Evolutionary conservation across 2,329 filamentous ascomycete species (phyloP).

Genomic region (Colletotrichum sojae): DNA sequence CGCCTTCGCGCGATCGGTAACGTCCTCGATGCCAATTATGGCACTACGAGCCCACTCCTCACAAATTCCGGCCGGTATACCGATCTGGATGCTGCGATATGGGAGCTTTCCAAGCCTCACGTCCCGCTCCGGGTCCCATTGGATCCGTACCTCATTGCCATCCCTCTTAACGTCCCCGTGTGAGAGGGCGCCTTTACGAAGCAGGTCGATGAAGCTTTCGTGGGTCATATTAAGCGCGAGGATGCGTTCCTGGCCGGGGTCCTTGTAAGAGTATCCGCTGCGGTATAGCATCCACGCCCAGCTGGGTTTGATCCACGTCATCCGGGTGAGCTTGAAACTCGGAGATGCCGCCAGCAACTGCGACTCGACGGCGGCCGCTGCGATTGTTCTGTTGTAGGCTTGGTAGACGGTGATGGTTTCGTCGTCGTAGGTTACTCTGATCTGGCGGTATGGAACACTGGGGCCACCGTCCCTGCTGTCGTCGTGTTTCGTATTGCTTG

Average conservation of each 20-base stretch:
- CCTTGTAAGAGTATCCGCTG: slow-evolving; percentile 72
- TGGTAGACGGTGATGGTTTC: slow-evolving; percentile 73
- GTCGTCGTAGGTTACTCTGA: slow-evolving; percentile 65
- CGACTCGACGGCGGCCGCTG: slow-evolving; percentile 62
- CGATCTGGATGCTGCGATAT: slow-evolving; percentile 73
- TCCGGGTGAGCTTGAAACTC: slow-evolving; percentile 66
- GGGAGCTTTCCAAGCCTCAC: slow-evolving; percentile 58
- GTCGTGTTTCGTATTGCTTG: no score
- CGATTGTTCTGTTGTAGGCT: slow-evolving; percentile 69
- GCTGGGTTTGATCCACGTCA: slow-evolving; percentile 77
- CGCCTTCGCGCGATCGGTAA: slow-evolving; percentile 65
- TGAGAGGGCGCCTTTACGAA: slow-evolving; percentile 55
- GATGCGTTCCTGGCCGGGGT: slow-evolving; percentile 66
- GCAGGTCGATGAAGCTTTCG: slow-evolving; percentile 62
- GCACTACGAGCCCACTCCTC: slow-evolving; percentile 63
- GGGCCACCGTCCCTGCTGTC: no score
- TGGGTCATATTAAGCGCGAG: slow-evolving; percentile 70
- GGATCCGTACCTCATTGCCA: slow-evolving; percentile 62
- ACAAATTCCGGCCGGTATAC: slow-evolving; percentile 64
- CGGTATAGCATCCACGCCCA: slow-evolving; percentile 78
- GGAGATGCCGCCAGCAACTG: slow-evolving; percentile 68
- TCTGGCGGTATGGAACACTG: slow-evolving; percentile 55
- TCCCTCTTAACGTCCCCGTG: background rate
- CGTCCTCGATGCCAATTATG: slow-evolving; percentile 70
- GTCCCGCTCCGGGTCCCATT: slow-evolving; percentile 75